Evolutionary conservation across 1,284 basidiomycete genomes (phyloP), one percentile per base, ranked within the genome.

Genomic region (Ganoderma lucidum): DNA sequence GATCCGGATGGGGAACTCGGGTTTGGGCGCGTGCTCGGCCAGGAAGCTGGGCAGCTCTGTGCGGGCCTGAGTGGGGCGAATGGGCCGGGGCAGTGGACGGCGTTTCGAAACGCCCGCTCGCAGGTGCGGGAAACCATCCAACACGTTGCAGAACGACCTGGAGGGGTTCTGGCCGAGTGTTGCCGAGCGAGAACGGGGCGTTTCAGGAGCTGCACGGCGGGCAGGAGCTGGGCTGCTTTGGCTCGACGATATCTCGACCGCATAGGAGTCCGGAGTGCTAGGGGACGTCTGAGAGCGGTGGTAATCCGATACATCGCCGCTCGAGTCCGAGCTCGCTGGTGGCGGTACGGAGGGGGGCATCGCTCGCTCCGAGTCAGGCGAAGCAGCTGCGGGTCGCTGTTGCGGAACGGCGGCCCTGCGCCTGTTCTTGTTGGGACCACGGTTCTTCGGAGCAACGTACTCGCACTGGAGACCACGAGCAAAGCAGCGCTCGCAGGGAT

Each of bases 361-460:
- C 14, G 14, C 2, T 9, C 14, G 51, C 6, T 30, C 28, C 10
- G 55, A n/a, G 15, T 28, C 17, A 17, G 32, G 58, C 19, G 35
- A 3, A 6, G 19, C 6, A 23, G 19, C 2, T 10, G 35, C 37
- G 5, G 19, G 3, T n/a, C 19, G 5, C 4, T 10, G 41, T 59
- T 6, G n/a, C 2, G 35, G n/a, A n/a, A 23, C 19, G 8, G 58
- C 37, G 19, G 15, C 37, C 19, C 0, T 59, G 32, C 35, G 32
- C 75, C 83, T 84, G 37, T 80, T 74, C 71, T 88, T 90, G 77
- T 87, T 89, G 23, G 88, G 88, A 1, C 88, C 88, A 12, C 89
- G 85, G 66, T 88, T 84, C 39, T 87, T 82, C 2, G 87, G 86
- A 56, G 88, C 84, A 0, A 89, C 87, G 73, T 84, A 84, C 65